These are phyloP conservation scores for Abrus precatorius DNA, from an alignment of 306 rosid genomes.

Conservation along the genomic window DNA sequence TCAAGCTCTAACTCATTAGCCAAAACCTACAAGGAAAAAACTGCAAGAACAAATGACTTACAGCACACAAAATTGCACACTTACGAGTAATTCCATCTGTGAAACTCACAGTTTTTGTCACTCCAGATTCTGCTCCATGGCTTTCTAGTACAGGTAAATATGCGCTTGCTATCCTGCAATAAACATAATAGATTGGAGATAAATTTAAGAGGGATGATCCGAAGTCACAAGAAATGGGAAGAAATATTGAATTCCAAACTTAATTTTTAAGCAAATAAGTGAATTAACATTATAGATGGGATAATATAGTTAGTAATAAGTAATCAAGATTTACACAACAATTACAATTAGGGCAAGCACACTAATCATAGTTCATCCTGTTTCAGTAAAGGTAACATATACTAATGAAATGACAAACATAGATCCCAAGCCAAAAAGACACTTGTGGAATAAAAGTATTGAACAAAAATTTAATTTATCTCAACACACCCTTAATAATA, in stretches of 20 bases:
- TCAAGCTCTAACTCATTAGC: slow-evolving; percentile 27
- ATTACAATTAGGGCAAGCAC: slow-evolving; percentile 11
- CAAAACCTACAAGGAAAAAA: slow-evolving; percentile 33
- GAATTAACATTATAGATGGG: slow-evolving; percentile 20
- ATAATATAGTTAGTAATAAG: background rate
- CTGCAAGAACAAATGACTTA: slow-evolving; percentile 28
- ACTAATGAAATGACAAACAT: slow-evolving; percentile 19
- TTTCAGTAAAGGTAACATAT: background rate
- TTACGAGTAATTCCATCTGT: slow-evolving; percentile 53
- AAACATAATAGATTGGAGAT: slow-evolving; percentile 45
- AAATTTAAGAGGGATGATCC: slow-evolving; percentile 21
- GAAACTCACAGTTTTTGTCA: slow-evolving; percentile 55
- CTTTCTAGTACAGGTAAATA: slow-evolving; percentile 59
- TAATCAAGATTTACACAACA: slow-evolving; percentile 14
- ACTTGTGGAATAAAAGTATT: background rate
- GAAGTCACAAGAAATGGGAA: slow-evolving; percentile 29
- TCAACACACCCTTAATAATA: background rate
- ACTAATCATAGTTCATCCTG: slow-evolving; percentile 22
- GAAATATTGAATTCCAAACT: slow-evolving; percentile 20
- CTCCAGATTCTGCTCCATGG: slow-evolving; percentile 60
- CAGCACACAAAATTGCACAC: slow-evolving; percentile 50
- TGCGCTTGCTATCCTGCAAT: slow-evolving; percentile 69
- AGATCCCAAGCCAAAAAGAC: slow-evolving; percentile 24
- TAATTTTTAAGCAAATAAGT: background rate
- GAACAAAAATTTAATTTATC: too few relatives aligned